Base-by-base conservation (phyloP, 805 yeast genomes). In the Metschnikowia noctiluminum region DNA sequence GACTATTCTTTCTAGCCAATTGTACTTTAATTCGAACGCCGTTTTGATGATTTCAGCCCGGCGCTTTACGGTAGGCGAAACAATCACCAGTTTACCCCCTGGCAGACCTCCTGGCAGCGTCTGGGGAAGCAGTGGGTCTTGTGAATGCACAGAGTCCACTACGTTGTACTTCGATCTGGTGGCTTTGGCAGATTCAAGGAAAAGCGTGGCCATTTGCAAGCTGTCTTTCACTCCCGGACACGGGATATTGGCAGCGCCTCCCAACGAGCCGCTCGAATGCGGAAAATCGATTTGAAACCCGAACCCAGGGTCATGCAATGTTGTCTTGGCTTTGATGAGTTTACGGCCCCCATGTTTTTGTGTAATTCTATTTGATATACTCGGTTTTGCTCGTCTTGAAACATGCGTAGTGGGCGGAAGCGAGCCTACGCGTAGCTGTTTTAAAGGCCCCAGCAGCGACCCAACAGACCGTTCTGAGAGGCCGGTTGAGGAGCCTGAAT, bases 11-110 rank as follows among this genome's bases (percentile, higher is more conserved):
- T 77, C 80, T 28, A 82, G 51, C 43, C 74, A 68, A 13, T 68
- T 62, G 58, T 80, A 83, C 58, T 78, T 81, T 49, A 75, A 65
- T 28, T 76, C 79, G 9, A 84, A 51, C 57, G 74, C 68, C 11
- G 71, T 59, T 48, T 74, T 73, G 14, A 79, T 81, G 48, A 71
- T 70, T 43, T 78, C 81, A 0, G 81, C 82, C 43, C 85, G 58
- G 26, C 69, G 63, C 11, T 71, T 54, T 0, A 81, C 69, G 5
- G 69, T 58, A 27, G 66, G 65, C 4, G 79, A 66, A 0, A 69
- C 57, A 11, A 52, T 45, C 11, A 46, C 42, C 26, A 35, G 50
- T 12, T 14, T 35, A n/a, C 54, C 45, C 48, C 43, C 43, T 28
- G 40, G 45, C 50, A 48, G 50, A 35, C 28, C 28, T 32, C 39